Evolutionary conservation across 2,329 filamentous ascomycete species (phyloP).

Genomic region (Aureobasidium sp.): DNA sequence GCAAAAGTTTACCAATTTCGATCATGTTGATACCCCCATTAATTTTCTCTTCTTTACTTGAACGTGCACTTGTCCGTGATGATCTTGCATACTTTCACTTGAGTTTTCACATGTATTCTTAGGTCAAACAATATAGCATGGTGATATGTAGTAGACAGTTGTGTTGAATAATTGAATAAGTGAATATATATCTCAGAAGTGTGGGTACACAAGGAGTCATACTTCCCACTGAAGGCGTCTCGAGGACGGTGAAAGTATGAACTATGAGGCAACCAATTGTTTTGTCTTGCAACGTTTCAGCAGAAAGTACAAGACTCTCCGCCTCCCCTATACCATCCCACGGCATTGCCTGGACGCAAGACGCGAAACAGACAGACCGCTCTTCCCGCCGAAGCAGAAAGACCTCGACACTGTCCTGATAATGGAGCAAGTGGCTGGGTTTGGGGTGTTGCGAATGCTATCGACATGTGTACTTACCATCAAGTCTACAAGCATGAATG

Average conservation of each 20-base stretch:
- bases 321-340: conserved; percentile 13
- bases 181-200: background rate
- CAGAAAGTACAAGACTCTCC: background rate
- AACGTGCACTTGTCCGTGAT: background rate
- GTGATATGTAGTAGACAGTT: no score
- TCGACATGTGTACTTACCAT: background rate
- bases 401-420: conserved; percentile 4
- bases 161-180: background rate
- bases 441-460: conserved; percentile 9
- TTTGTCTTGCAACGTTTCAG: conserved; percentile 12
- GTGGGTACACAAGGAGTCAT: conserved; percentile 14
- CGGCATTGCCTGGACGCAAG: conserved; percentile 13
- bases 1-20: conserved; percentile 8
- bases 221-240: conserved; percentile 9
- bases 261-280: conserved; percentile 12
- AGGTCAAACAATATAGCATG: no score
- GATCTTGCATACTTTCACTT: no score
- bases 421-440: conserved; percentile 11
- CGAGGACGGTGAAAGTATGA: conserved; percentile 12
- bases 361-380: conserved; percentile 13
- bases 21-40: conserved; percentile 1
- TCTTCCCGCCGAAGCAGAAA: conserved; percentile 6
- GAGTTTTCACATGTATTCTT: no score
- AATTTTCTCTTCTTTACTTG: background rate
- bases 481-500: background rate